Percentiles rank a stretch among this genome's conserved stretches.
phyloP scores from a whole-genome alignment of 2,329 filamentous ascomycete genomes.

The Diatrype stigma region DNA sequence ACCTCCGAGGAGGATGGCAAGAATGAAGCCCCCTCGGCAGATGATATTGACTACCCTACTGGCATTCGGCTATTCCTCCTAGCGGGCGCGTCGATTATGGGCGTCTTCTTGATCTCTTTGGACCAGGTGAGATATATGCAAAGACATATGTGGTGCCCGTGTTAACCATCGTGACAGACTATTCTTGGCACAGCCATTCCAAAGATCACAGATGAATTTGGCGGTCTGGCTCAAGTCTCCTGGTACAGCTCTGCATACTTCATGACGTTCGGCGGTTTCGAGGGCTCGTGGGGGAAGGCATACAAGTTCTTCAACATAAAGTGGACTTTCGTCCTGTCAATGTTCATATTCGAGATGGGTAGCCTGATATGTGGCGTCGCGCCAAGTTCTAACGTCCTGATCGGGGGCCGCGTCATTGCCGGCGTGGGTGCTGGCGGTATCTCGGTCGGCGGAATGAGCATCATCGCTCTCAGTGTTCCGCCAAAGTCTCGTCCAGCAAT shows the following conservation, averaged over 20 bases:
- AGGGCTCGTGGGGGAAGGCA: constrained; percentile 32
- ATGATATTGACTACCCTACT: neutral
- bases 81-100: neutral
- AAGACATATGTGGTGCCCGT: too few relatives aligned
- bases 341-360: constrained; percentile 30
- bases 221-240: constrained; percentile 25
- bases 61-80: neutral
- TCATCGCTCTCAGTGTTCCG: constrained; percentile 23
- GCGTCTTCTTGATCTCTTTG: neutral
- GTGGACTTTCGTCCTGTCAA: constrained; percentile 19
- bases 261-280: constrained; percentile 26
- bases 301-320: constrained; percentile 32
- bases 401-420: constrained; percentile 32
- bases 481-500: constrained; percentile 25
- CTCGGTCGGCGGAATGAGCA: constrained; percentile 25
- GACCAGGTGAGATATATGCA: neutral
- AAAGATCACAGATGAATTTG: constrained; percentile 20
- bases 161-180: too few relatives aligned
- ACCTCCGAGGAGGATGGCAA: too few relatives aligned
- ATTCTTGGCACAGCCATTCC: constrained; percentile 18
- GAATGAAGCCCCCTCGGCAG: too few relatives aligned
- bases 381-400: constrained; percentile 29
- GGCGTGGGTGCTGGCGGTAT: constrained; percentile 31
- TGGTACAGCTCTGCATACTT: constrained; percentile 32
- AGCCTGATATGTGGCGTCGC: constrained; percentile 31